Conservation (phyloP, 2,329 filamentous ascomycete species). For the Ustulina deusta region DNA sequence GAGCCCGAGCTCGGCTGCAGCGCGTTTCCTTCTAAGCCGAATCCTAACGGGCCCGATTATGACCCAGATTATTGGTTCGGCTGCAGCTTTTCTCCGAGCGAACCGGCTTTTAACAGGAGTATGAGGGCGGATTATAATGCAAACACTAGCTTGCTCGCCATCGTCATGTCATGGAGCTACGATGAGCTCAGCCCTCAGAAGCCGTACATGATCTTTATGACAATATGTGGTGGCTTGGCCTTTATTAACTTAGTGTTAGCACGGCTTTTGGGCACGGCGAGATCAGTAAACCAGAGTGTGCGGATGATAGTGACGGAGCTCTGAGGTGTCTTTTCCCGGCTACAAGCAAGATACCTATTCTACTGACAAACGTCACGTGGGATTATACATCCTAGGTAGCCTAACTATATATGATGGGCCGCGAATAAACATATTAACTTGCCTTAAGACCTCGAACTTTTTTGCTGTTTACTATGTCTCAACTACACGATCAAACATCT, state of each 20-base stretch:
- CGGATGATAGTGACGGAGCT: no score
- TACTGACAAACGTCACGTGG: no score
- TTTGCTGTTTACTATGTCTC: background rate
- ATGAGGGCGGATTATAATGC: slow-evolving; percentile 18
- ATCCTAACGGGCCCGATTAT: slow-evolving; percentile 10
- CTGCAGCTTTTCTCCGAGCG: slow-evolving; percentile 1
- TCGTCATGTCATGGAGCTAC: slow-evolving; percentile 16
- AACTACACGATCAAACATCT: no score
- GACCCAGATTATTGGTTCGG: slow-evolving; percentile 21
- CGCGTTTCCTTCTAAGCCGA: slow-evolving; percentile 10
- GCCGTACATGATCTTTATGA: background rate
- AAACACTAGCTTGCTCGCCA: slow-evolving; percentile 2
- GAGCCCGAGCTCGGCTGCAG: slow-evolving; percentile 5
- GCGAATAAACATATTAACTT: no score
- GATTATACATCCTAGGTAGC: no score
- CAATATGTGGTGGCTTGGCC: background rate
- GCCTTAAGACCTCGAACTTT: background rate
- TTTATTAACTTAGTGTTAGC: background rate
- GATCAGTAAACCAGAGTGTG: slow-evolving; percentile 20
- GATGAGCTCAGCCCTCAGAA: slow-evolving; percentile 8
- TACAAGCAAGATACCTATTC: no score
- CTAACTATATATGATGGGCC: no score
- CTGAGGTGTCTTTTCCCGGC: no score
- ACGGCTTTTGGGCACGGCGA: slow-evolving; percentile 3
- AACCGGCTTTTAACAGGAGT: background rate